Evolutionary conservation across 2,329 filamentous ascomycete species (phyloP).

Genomic region (Colletotrichum neosansevieriae): DNA sequence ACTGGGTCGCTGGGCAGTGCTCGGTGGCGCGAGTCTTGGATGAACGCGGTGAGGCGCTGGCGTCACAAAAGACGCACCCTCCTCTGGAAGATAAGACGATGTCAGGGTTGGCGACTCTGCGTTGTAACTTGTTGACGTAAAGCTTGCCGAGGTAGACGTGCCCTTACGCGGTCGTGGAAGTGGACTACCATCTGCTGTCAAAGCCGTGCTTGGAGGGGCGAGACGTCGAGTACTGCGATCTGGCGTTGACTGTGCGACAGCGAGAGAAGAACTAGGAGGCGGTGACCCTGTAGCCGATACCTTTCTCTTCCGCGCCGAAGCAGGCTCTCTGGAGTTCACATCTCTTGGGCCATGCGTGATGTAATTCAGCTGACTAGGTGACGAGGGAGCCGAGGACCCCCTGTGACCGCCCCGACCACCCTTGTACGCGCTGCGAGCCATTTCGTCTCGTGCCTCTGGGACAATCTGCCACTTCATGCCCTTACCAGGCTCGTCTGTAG

Average conservation of each 20-base stretch:
- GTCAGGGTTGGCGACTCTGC: slow-evolving; percentile 72
- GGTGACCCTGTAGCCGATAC: slow-evolving; percentile 68
- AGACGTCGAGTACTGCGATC: slow-evolving; percentile 58
- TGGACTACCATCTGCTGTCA: slow-evolving; percentile 70
- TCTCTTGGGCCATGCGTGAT: slow-evolving; percentile 70
- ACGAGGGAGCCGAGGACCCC: slow-evolving; percentile 79
- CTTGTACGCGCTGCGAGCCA: slow-evolving; percentile 78
- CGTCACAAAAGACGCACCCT: slow-evolving; percentile 73
- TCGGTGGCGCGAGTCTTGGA: slow-evolving; percentile 81
- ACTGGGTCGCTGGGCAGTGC: slow-evolving; percentile 83
- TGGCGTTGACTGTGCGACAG: slow-evolving; percentile 68
- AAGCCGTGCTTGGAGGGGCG: slow-evolving; percentile 47
- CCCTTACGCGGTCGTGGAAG: slow-evolving; percentile 68
- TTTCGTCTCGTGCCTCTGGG: slow-evolving; percentile 85
- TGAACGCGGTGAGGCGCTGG: slow-evolving; percentile 80
- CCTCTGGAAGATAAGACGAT: slow-evolving; percentile 72
- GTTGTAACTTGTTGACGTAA: slow-evolving; percentile 62
- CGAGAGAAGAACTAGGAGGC: slow-evolving; percentile 62
- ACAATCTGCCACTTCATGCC: slow-evolving; percentile 99
- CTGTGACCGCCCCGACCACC: slow-evolving; percentile 73
- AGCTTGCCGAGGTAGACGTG: slow-evolving; percentile 57
- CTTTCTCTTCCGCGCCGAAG: slow-evolving; percentile 68
- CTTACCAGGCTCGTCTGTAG: slow-evolving; percentile 95
- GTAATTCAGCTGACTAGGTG: slow-evolving; percentile 70
- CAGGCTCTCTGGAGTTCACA: slow-evolving; percentile 63